Conservation (phyloP, 371 early-diverging fungal species). For the Actinomortierella ambigua region DNA sequence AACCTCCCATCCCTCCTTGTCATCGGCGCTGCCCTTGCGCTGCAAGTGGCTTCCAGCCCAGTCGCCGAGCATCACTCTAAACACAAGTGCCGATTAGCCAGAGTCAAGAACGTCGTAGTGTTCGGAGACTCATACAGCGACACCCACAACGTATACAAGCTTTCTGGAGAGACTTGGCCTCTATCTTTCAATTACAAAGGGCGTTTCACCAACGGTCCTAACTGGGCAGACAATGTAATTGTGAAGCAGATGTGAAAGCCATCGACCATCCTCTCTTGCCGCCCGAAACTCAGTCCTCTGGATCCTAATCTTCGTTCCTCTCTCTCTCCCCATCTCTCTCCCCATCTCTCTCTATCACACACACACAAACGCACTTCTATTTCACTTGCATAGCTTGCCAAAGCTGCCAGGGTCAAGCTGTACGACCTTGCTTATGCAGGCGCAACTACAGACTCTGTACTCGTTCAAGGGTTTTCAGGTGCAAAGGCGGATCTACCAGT, state of each 20-base stretch:
- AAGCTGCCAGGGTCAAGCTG: slow-evolving; percentile 8
- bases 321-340: neutral
- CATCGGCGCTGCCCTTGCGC: too few relatives aligned
- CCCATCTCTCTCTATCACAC: neutral
- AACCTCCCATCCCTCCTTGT: too few relatives aligned
- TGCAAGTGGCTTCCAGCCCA: too few relatives aligned
- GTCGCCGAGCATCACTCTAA: too few relatives aligned
- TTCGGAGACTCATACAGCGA: slow-evolving; percentile 45
- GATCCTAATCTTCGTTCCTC: neutral
- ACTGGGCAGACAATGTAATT: slow-evolving; percentile 44
- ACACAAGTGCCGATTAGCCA: neutral
- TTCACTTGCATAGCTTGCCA: slow-evolving; percentile 42
- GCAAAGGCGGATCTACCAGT: slow-evolving; percentile 19
- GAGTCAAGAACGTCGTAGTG: slow-evolving; percentile 20
- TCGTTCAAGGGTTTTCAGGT: slow-evolving; percentile 31
- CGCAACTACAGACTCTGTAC: slow-evolving; percentile 34
- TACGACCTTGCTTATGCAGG: slow-evolving; percentile 46
- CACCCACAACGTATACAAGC: slow-evolving; percentile 19
- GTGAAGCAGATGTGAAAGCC: neutral
- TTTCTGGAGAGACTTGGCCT: slow-evolving; percentile 28
- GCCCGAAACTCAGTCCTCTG: neutral
- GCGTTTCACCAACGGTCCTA: slow-evolving; percentile 48
- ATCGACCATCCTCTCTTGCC: too few relatives aligned
- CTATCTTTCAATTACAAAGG: slow-evolving; percentile 16
- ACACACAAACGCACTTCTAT: too few relatives aligned